Conservation (phyloP, 768 basidiomycete species). For the Gloeostereum incarnatum region DNA sequence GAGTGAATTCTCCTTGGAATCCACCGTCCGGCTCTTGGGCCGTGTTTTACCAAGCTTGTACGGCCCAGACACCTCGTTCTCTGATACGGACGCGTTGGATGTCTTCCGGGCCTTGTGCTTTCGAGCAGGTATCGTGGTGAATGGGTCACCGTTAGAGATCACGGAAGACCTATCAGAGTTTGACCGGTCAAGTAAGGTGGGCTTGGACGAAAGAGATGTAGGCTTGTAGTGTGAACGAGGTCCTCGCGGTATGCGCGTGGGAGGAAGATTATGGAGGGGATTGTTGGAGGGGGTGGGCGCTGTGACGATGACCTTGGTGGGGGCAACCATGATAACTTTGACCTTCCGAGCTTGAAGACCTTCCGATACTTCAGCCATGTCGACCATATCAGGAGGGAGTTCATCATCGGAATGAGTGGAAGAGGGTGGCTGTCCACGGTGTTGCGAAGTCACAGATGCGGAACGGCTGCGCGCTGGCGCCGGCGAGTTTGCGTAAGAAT, state of each 20-base stretch:
- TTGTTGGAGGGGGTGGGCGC: conserved; percentile 39
- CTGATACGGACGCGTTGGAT: conserved; percentile 13
- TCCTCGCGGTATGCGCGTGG: conserved; percentile 31
- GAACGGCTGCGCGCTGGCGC: no score
- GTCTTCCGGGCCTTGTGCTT: conserved; percentile 17
- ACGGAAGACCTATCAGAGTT: conserved; percentile 11
- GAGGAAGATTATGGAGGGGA: conserved; percentile 13
- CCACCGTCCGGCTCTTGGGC: not conserved
- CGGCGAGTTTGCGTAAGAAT: no score
- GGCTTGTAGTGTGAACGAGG: conserved; percentile 24
- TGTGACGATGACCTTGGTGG: conserved; percentile 43
- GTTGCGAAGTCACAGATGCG: conserved; percentile 3
- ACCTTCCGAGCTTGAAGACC: conserved; percentile 17
- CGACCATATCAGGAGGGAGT: not conserved
- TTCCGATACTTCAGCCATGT: not conserved
- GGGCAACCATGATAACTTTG: conserved; percentile 34
- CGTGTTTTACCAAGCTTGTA: not conserved
- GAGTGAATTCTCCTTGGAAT: conserved; percentile 34
- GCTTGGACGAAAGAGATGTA: no score
- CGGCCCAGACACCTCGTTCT: not conserved
- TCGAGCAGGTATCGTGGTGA: conserved; percentile 23
- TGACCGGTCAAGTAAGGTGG: conserved; percentile 16
- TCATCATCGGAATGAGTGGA: conserved; percentile 1
- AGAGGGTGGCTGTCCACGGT: no score
- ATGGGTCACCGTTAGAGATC: conserved; percentile 17